Evolutionary conservation across 768 basidiomycete species (phyloP), one percentile per base, ranked within the genome.

Genomic region (Trametes gibbosa): DNA sequence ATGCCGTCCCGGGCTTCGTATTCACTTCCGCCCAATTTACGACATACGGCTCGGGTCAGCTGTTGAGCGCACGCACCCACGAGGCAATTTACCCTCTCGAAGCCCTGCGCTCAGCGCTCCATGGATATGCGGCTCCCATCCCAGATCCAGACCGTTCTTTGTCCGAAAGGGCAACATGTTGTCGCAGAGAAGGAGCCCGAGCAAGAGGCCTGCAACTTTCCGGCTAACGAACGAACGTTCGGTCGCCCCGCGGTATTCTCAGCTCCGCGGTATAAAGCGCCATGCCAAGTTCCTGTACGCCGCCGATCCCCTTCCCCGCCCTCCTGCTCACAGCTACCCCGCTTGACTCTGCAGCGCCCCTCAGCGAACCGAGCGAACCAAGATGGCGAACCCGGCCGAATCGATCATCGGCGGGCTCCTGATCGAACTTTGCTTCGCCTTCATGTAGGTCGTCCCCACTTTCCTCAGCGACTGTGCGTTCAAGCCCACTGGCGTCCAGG

Each of bases 391-490:
- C 27, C 49, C 49, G 13, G 60, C 60, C 1, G 60, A 52, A 14
- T 35, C 56, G 23, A 47, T 62, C 29, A 53, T 62, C 9, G 61
- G 61, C 7, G 61, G 61, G 8, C 50, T 62, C 32, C 37, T 62
- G 54, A 50, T 62, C 42, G 61, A 57, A 52, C n/a, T 58, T 2
- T 62, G 53, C 48, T 41, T 62, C 49, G 61, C 61, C 10, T 62
- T 57, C 52, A 57, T 62, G 61, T 58, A n/a, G 19, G 61, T 58
- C 3, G 12, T 2, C 25, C 10, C 19, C 9, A 32, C 16, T 1
- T 5, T 29, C 37, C 3, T 19, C n/a, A 23, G n/a, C n/a, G 4
- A 5, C 29, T 39, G 48, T 21, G 39, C 43, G 34, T 24, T 25
- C 27, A 8, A 13, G 16, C 14, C 5, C 21, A 37, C 32, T 35